Percentiles rank a stretch among this genome's conserved stretches.
These are phyloP conservation scores for Fusarium sambucinum DNA, from an alignment of 2,329 filamentous ascomycete species.

Conservation along the genomic window DNA sequence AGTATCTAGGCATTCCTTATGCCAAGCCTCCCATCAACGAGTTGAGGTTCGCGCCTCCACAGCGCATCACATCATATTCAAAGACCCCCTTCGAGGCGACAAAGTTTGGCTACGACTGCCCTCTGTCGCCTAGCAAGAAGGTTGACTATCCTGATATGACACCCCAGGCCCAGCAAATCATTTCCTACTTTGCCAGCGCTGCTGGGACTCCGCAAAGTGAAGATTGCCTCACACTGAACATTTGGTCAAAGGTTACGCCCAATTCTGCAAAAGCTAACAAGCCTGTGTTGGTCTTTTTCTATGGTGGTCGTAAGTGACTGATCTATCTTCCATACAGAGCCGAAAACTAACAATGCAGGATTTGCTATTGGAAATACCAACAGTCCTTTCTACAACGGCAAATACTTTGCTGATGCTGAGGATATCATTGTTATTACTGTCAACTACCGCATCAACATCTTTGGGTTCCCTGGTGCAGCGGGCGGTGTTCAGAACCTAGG, in stretches of 20 bases:
- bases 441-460: constrained; percentile 60
- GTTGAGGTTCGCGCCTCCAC: constrained; percentile 54
- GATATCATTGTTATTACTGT: constrained; percentile 61
- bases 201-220: constrained; percentile 39
- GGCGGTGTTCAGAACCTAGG: constrained; percentile 45
- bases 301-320: constrained; percentile 36
- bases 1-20: constrained; percentile 58
- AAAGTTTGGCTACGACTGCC: constrained; percentile 40
- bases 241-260: constrained; percentile 39
- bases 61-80: constrained; percentile 36
- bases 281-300: constrained; percentile 42
- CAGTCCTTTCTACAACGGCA: constrained; percentile 57
- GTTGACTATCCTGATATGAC: constrained; percentile 40
- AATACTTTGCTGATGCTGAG: constrained; percentile 57
- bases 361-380: constrained; percentile 56
- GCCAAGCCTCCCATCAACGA: constrained; percentile 54
- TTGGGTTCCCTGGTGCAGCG: constrained; percentile 56
- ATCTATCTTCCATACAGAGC: rapidly evolving
- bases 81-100: constrained; percentile 21
- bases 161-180: constrained; percentile 37
- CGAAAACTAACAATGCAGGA: constrained; percentile 30
- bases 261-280: constrained; percentile 33
- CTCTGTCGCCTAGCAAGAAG: constrained; percentile 29
- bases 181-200: constrained; percentile 38
- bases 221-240: constrained; percentile 42